Base-by-base conservation (phyloP, 352 stramenopile species). In the Phytophthora aleatoria region DNA sequence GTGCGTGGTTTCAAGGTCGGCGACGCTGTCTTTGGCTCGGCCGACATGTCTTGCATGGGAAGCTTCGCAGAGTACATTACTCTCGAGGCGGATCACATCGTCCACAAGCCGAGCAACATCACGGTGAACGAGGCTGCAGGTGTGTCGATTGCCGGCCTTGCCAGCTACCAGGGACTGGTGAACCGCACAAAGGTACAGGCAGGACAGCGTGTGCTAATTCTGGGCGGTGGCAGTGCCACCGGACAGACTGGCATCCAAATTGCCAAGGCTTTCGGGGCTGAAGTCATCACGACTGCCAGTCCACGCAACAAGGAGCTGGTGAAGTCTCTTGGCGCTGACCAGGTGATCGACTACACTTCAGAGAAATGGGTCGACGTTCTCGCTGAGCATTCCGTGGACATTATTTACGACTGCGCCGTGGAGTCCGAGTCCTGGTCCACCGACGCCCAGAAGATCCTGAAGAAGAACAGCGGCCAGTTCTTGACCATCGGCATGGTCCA, bases 281-380 rank as follows among this genome's bases (percentile, higher is more conserved):
- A 61, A 42, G 76, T 86, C n/a, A 75, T 92, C 57, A 69, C 89
- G 16, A 88, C 77, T 2, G 55, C 55, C 12, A 74, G 65, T 35
- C 13, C 48, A 41, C 65, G 56, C 24, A 71, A 74, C 36, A 60
- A 42, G 9, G 60, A 72, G 26, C 63, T 90, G 49, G 80, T 91
- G 16, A 68, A 73, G 44, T 76, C 66, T 41, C 52, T 80, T 3
- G 83, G 76, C 9, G 67, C 61, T 16, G 73, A 85, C 44, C 60
- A 85, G 16, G 66, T 90, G 33, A 76, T 94, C 11, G 76, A 91
- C 50, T 92, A 94, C 64, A 86, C 70, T 0, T 56, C 81, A 49
- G 48, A 75, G 13, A 76, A 68, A 35, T 74, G 66, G 71, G 33
- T 20, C 33, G 43, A 76, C 24, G 61, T 67, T 60, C 28, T 78